These are phyloP conservation scores for Marasmius sp. DNA, from an alignment of 1,284 basidiomycete species.

Conservation along the genomic window DNA sequence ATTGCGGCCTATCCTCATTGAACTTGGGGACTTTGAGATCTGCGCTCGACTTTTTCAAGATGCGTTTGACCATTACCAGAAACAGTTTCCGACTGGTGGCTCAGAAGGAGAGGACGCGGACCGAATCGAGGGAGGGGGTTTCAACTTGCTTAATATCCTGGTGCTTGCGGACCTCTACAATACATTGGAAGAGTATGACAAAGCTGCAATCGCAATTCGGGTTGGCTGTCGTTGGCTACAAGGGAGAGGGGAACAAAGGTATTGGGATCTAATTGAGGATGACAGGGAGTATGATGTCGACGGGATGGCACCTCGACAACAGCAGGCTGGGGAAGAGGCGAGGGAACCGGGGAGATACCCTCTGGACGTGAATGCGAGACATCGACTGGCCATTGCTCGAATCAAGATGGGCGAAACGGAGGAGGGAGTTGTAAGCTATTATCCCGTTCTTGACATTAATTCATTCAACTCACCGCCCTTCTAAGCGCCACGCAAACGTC, in stretches of 20 bases:
- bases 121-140: constrained; percentile 46
- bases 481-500: constrained; percentile 73
- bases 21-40: constrained; percentile 61
- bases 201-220: constrained; percentile 71
- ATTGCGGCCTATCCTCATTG: constrained; percentile 77
- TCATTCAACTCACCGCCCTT: constrained; percentile 1
- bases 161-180: constrained; percentile 86
- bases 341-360: constrained; percentile 51
- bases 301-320: constrained; percentile 24
- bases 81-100: constrained; percentile 36
- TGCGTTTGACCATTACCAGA: constrained; percentile 51
- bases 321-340: constrained; percentile 23
- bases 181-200: constrained; percentile 65
- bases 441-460: neutral
- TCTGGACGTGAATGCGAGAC: constrained; percentile 81
- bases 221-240: constrained; percentile 88
- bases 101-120: constrained; percentile 30
- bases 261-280: constrained; percentile 84
- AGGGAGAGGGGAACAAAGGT: constrained; percentile 69
- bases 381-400: constrained; percentile 84
- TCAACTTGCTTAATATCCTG: constrained; percentile 66
- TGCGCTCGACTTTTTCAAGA: constrained; percentile 68
- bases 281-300: constrained; percentile 84
- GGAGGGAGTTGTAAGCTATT: constrained; percentile 72
- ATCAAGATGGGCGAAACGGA: constrained; percentile 79